Evolutionary conservation across 495 filamentous ascomycete genomes (phyloP), one percentile per base, ranked within the genome.

Genomic region (Penicillium odoratum): DNA sequence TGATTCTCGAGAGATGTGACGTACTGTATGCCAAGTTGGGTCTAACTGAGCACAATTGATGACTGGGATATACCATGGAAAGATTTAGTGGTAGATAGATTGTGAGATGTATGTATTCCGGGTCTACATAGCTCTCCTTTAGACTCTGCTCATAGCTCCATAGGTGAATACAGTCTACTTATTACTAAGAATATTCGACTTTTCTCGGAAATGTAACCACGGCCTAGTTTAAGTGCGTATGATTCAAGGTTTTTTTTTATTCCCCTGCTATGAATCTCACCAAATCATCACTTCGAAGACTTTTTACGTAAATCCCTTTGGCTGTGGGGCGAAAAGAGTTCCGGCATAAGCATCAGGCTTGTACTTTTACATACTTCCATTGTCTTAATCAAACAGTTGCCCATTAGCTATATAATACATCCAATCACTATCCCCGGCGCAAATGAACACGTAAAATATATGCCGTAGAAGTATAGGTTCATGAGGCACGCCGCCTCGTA

Each of bases 1-100:
- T 57, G 49, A 48, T 51, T 59, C 56, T 62, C 58, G 56, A 53
- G 44, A 15, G 42, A 53, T 28, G 16, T n/a, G 33, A 45, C 40
- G 21, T 42, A 33, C 50, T 50, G 30, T 58, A 50, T 55, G 55
- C 51, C 25, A 4, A 10, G 31, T 28, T 15, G 9, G 13, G 26
- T 55, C 11, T 53, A 31, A 34, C 38, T 29, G n/a, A 45, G 49
- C 42, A 40, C 34, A 36, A 51, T 28, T 53, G 56, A 48, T 33
- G 43, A 42, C 48, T 28, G 45, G 45, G 51, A 29, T 38, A 59
- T 54, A 47, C 42, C 29, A 34, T 58, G 9, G 49, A 48, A 51
- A 29, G 48, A 60, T 58, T 28, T 33, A n/a, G 53, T 56, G 57
- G 38, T 55, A 48, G 42, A 53, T 56, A 18, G 51, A 52, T 53